Base-by-base conservation (phyloP, 2,329 filamentous ascomycete species). In the Fusarium sp. region DNA sequence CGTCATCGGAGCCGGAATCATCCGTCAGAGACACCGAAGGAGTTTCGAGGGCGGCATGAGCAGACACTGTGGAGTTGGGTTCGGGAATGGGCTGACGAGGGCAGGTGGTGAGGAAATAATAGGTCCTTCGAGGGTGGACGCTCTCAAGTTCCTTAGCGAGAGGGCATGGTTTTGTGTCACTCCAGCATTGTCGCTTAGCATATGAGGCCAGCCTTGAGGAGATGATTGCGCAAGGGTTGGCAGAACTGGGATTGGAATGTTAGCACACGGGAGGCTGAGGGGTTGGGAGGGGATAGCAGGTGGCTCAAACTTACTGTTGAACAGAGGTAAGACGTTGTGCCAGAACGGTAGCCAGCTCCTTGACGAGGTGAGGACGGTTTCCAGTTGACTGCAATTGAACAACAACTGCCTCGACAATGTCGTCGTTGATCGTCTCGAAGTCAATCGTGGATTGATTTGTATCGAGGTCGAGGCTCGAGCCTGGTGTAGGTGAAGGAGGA, bases 171-270 rank as follows among this genome's bases (percentile, higher is more conserved):
- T 92, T 87, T 56, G 91, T 84, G 12, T 92, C 90, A 33, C 90
- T 93, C 95, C 93, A 94, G 74, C 89, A 93, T 60, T 93, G 84
- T 74, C 96, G 93, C 85, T 97, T 97, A 78, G 98, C 87, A 83
- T 97, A 99, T 38, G 93, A 90, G 44, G 94, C 92, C 56, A 99
- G 87, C 77, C 96, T 92, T 47, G 96, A 98, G 4, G 95, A 97
- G 75, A 99, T 95, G 77, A 99, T 94, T 64, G 96, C 95, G 78
- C 93, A 94, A 62, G 95, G 95, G 80, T 98, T 98, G 57, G 95
- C 94, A 73, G 96, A 98, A 83, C 96, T 98, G 80, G 62, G 72
- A 76, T 72, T 72, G 74, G 52, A 68, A 74, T 77, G 78, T 77
- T 74, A 80, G 78, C 70, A 56, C 50, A 63, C 49, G 61, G 53